Evolutionary conservation across 2,329 filamentous ascomycete genomes (phyloP).

Genomic region (Pseudopithomyces maydicus): DNA sequence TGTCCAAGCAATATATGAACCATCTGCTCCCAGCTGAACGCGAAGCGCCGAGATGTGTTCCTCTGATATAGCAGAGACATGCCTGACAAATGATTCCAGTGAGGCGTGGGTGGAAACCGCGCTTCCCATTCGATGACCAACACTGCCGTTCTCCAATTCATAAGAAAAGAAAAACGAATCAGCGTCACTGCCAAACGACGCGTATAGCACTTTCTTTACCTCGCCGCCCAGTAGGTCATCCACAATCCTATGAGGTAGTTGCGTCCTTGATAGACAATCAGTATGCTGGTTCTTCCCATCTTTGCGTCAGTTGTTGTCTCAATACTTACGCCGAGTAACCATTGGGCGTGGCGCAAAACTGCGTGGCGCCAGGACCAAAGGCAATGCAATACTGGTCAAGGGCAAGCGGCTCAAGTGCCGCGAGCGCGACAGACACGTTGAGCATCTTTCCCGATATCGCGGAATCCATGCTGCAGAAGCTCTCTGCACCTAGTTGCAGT

Average conservation of each 20-base stretch:
- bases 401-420: conserved; percentile 12
- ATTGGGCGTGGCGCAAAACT: conserved; percentile 32
- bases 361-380: conserved; percentile 24
- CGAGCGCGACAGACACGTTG: conserved; percentile 10
- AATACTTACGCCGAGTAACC: conserved; percentile 32
- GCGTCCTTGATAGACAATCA: conserved; percentile 13
- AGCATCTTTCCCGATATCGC: not conserved
- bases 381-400: conserved; percentile 32
- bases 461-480: not conserved
- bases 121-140: conserved; percentile 14
- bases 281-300: not conserved
- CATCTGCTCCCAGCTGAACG: conserved; percentile 29
- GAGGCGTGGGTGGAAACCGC: conserved; percentile 13
- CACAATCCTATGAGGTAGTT: conserved; percentile 24
- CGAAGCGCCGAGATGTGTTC: conserved; percentile 16
- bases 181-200: conserved; percentile 26
- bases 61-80: not conserved
- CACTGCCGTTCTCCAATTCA: conserved; percentile 18
- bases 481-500: not conserved
- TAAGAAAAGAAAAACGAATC: conserved; percentile 36
- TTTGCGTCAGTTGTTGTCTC: not conserved
- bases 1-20: conserved; percentile 32
- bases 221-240: conserved; percentile 5
- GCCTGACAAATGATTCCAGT: conserved; percentile 15
- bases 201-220: conserved; percentile 28